phyloP scores from a whole-genome alignment of 225 moss, liverwort and hornwort genomes.

The Bryum argenteum region DNA sequence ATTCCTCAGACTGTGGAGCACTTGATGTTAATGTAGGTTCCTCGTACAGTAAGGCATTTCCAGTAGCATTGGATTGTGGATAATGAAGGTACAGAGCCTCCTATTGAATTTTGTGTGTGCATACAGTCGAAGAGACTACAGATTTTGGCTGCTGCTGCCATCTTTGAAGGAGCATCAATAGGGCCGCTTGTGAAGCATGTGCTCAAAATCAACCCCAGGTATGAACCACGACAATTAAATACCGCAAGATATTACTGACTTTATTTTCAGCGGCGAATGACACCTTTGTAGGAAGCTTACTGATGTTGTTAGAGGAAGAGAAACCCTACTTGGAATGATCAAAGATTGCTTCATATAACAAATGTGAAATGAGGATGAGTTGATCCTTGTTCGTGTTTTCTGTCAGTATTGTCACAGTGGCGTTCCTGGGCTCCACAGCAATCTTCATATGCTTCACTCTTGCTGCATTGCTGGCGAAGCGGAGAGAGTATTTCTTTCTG shows the following conservation, averaged over 20 bases:
- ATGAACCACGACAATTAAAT: not conserved
- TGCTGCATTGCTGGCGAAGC: slow-evolving; percentile 26
- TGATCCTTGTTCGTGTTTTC: no score
- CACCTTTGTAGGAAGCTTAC: no score
- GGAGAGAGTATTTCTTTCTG: slow-evolving; percentile 21
- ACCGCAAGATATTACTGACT: no score
- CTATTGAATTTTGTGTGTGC: not conserved
- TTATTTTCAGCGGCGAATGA: no score
- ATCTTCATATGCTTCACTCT: slow-evolving; percentile 35
- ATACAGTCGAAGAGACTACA: slow-evolving; percentile 21
- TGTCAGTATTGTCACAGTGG: slow-evolving; percentile 19
- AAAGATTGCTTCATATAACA: no score
- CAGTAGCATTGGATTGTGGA: not conserved
- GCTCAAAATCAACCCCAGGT: slow-evolving; percentile 33
- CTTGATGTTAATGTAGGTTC: not conserved
- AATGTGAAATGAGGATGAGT: no score
- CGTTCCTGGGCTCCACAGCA: slow-evolving; percentile 25
- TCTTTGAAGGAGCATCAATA: slow-evolving; percentile 30
- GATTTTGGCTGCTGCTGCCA: slow-evolving; percentile 18
- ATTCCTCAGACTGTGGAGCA: not conserved
- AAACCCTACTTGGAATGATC: not conserved
- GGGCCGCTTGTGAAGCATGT: slow-evolving; percentile 24
- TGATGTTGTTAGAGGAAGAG: not conserved
- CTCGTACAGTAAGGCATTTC: not conserved
- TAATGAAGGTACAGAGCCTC: not conserved